phyloP scores from a whole-genome alignment of 2,329 filamentous ascomycete species.

The Monosporascus cannonballus region DNA sequence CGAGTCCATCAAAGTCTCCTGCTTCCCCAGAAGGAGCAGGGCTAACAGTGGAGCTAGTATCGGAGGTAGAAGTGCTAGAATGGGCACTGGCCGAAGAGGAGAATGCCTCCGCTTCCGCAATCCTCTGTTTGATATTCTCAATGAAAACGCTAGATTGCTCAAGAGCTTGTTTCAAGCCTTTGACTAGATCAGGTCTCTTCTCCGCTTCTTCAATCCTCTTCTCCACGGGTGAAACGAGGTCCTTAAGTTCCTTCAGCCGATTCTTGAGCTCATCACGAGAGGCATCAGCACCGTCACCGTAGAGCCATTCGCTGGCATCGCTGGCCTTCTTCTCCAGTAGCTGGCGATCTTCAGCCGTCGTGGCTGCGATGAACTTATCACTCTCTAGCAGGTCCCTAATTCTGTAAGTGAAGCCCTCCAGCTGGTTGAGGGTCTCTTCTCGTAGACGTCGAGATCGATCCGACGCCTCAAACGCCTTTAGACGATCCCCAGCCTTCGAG shows the following conservation, averaged over 20 bases:
- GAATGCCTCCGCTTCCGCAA: constrained; percentile 60
- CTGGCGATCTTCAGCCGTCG: constrained; percentile 62
- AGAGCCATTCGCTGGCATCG: constrained; percentile 81
- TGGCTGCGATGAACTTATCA: constrained; percentile 64
- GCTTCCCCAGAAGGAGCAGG: constrained; percentile 38
- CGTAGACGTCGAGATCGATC: constrained; percentile 70
- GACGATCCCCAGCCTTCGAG: constrained; percentile 56
- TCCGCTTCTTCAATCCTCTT: constrained; percentile 66
- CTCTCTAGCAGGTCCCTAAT: constrained; percentile 76
- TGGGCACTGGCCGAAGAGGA: constrained; percentile 47
- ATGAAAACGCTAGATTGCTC: constrained; percentile 66
- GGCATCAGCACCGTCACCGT: constrained; percentile 75
- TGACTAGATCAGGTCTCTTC: constrained; percentile 64
- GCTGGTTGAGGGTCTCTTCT: constrained; percentile 83
- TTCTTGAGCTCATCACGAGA: constrained; percentile 67
- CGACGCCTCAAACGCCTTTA: constrained; percentile 79
- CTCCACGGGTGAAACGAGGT: constrained; percentile 71
- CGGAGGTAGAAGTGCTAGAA: constrained; percentile 33
- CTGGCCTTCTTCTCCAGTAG: constrained; percentile 62
- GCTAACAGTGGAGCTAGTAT: constrained; percentile 34
- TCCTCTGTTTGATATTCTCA: constrained; percentile 61
- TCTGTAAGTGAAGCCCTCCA: constrained; percentile 92
- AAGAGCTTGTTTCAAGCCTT: constrained; percentile 63
- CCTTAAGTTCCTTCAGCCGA: constrained; percentile 70
- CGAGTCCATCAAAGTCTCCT: constrained; percentile 65